Conservation (phyloP, 768 basidiomycete genomes). For the Dictyophora rubrovolvata region DNA sequence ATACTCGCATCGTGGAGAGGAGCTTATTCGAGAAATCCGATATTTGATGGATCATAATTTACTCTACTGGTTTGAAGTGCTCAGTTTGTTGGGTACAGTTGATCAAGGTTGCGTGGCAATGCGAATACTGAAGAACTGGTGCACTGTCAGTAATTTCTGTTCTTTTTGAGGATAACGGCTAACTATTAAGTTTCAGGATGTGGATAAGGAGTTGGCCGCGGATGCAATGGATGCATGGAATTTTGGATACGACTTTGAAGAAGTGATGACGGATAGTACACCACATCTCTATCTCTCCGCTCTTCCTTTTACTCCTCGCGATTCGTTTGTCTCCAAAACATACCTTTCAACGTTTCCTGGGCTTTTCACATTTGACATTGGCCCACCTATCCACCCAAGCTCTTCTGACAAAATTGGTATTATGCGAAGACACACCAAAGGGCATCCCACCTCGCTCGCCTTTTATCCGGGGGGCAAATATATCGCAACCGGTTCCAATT, state of each 20-base stretch:
- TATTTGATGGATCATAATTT: slow-evolving; percentile 17
- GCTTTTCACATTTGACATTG: slow-evolving; percentile 7
- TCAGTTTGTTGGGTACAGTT: slow-evolving; percentile 21
- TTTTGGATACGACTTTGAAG: slow-evolving; percentile 24
- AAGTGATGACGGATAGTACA: slow-evolving; percentile 25
- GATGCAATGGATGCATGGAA: slow-evolving; percentile 16
- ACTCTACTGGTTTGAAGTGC: slow-evolving; percentile 30
- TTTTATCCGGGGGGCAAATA: no score
- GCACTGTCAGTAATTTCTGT: slow-evolving; percentile 1
- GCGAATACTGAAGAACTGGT: background rate
- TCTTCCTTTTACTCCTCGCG: slow-evolving; percentile 24
- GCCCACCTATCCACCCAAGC: no score
- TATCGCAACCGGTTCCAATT: slow-evolving; percentile 18
- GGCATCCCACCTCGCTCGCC: background rate
- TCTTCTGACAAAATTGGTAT: slow-evolving; percentile 4
- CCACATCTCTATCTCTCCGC: no score
- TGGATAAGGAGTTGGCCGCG: slow-evolving; percentile 2
- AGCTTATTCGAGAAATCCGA: no score
- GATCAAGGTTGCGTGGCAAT: no score
- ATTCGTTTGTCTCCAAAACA: slow-evolving; percentile 15
- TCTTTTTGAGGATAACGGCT: background rate
- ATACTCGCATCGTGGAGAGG: no score
- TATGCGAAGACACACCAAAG: background rate
- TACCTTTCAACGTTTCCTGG: slow-evolving; percentile 12
- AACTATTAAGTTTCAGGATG: slow-evolving; percentile 1